Base-by-base conservation (phyloP, 129 eudicot genomes). In the Chrysanthemum seticuspe region DNA sequence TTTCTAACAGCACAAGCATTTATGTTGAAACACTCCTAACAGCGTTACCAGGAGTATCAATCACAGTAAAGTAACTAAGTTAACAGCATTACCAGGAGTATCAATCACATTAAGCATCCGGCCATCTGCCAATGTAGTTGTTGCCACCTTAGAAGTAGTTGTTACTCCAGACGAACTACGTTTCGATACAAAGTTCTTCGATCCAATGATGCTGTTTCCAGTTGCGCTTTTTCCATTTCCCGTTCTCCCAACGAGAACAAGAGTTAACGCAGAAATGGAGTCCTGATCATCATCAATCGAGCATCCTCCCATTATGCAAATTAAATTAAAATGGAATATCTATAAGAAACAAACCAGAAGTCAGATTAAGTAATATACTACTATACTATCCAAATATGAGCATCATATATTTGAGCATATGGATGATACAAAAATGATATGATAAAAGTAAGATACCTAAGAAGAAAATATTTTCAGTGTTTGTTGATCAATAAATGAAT, bases 51-150 rank as follows among this genome's bases (percentile, higher is more conserved):
- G 13, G 29, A 27, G 29, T 27, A 27, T 27, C 0, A 27, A 27
- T 27, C 29, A 27, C 29, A 27, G 29, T 27, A 27, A 27, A 27
- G 3, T 27, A 27, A 27, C 29, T 27, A 27, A 27, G 29, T 27
- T 27, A 27, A 27, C 29, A 27, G 29, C 48, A 62, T 27, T 83
- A 87, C 91, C 71, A 51, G 64, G 84, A 79, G 62, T 82, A 71
- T 64, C 79, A 57, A 49, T 85, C 78, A 74, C 85, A 78, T 83
- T 81, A 50, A 86, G 73, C 13, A 64, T 67, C 70, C 61, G 73
- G 1, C 75, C 88, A 73, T 75, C 74, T 54, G 74, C 29, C 11
- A 70, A 14, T 29, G 3, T 10, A 2, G 19, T 27, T 31, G 15
- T 53, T 10, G 11, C 4, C 49, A 70, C 6, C 51, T 70, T 29